Evolutionary conservation across 2,329 filamentous ascomycete genomes (phyloP), one percentile per base, ranked within the genome.

Genomic region (Ambrosiella xylebori): DNA sequence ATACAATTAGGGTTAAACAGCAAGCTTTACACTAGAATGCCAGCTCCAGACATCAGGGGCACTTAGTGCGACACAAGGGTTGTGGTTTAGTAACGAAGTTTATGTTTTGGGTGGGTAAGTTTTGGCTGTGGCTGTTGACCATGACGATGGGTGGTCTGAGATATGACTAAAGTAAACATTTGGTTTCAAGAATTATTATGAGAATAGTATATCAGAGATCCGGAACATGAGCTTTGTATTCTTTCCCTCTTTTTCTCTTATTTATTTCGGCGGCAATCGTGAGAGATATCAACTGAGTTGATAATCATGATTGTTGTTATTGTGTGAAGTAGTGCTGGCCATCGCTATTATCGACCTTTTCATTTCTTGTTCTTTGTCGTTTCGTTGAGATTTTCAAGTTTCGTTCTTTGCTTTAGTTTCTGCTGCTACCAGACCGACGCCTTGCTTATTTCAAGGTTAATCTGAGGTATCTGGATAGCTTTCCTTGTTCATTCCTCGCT

Each of bases 101-200:
- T 5, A 8, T 13, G n/a, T 15, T 8, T 15, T 47, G n/a, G 44
- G 8, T 15, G n/a, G 19, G 44, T 17, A 17, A 13, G 19, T n/a
- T n/a, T 15, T 47, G 44, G 44, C 13, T 17, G n/a, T 47, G 44
- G 44, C 9, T 47, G 44, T 47, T n/a, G 11, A 17, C 44, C 8
- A 47, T 47, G 6, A 53, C 51, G 51, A 53, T 38, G 35, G 35
- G 51, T 53, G 51, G 51, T 53, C 51, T 53, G 51, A 53, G 51
- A 53, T 53, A n/a, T 36, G 35, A 3, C 6, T 2, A 47, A n/a
- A 47, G 44, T 47, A 47, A 47, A 47, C 44, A 47, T 47, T 17
- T 47, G 11, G 44, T 47, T 47, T 47, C 44, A 47, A 47, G 44
- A 47, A 47, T 47, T 47, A 47, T 13, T 15, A 47, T 17, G n/a